A percentile compares a stretch with the other conserved stretches of the same genome.
Conservation (phyloP, 805 yeast species). For the Candida andamanensis region DNA sequence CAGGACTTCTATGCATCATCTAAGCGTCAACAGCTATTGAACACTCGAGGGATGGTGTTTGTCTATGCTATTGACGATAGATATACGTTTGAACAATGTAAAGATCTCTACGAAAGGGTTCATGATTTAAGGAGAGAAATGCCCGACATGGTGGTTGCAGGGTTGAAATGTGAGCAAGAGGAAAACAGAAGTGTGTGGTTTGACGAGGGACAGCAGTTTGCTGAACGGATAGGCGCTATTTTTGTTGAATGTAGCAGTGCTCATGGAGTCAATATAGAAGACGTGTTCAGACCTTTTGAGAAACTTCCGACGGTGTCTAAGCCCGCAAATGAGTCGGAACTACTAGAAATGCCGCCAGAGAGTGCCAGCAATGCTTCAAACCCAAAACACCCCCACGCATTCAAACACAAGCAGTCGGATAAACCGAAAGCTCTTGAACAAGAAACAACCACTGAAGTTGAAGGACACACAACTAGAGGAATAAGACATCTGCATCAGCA, state of each 20-base stretch:
- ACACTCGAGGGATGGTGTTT: conserved; percentile 26
- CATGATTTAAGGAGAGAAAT: conserved; percentile 15
- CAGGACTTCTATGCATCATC: conserved; percentile 23
- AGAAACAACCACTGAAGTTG: too few species aligned
- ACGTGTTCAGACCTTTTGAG: conserved; percentile 27
- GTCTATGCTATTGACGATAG: conserved; percentile 24
- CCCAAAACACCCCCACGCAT: too few species aligned
- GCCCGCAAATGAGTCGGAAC: too few species aligned
- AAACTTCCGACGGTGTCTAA: too few species aligned
- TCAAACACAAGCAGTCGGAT: too few species aligned
- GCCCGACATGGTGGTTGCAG: conserved; percentile 29
- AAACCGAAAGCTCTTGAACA: too few species aligned
- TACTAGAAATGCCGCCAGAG: too few species aligned
- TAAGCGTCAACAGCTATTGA: conserved; percentile 22
- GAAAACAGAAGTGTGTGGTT: conserved; percentile 22
- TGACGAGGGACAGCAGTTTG: conserved; percentile 26
- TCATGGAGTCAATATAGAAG: conserved; percentile 16
- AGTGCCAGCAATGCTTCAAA: too few species aligned
- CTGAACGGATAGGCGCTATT: conserved; percentile 20
- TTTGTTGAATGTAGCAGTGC: conserved; percentile 26
- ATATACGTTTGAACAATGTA: conserved; percentile 23
- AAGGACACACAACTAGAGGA: too few species aligned
- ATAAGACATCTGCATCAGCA: too few species aligned
- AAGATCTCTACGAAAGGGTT: conserved; percentile 23
- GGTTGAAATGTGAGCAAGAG: conserved; percentile 23